Conservation (phyloP, 371 early-diverging fungal species). For the Polyrhizophydium stewartii region DNA sequence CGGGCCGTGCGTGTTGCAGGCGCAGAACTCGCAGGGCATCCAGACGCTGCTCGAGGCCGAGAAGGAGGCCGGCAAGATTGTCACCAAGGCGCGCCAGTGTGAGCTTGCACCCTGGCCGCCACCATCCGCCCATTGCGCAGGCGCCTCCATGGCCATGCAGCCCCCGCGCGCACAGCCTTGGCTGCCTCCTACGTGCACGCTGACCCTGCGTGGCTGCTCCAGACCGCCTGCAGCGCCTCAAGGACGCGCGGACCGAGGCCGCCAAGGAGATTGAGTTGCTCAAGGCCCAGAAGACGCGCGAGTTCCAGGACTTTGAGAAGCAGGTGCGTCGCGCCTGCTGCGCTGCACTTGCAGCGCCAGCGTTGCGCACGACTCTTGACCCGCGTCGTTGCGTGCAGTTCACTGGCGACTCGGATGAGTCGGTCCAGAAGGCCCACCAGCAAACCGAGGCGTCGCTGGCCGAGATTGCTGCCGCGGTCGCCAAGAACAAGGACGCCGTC, state of each 20-base stretch:
- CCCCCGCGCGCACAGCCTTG: too few species aligned
- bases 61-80: constrained; percentile 77
- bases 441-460: constrained; percentile 77
- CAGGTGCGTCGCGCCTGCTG: constrained; percentile 48
- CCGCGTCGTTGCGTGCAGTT: background rate
- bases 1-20: too few species aligned
- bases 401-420: constrained; percentile 68
- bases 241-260: constrained; percentile 93
- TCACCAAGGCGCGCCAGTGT: constrained; percentile 90
- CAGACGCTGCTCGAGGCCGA: constrained; percentile 57
- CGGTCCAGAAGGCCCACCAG: constrained; percentile 59
- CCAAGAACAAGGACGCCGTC: constrained; percentile 67
- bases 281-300: constrained; percentile 77
- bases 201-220: too few species aligned
- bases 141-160: too few species aligned
- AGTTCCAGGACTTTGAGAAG: constrained; percentile 77
- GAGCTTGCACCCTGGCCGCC: too few species aligned
- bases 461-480: constrained; percentile 59
- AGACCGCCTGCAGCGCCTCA: constrained; percentile 90
- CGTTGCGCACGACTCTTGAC: background rate
- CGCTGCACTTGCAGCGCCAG: background rate
- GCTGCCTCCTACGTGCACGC: too few species aligned
- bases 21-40: constrained; percentile 38
- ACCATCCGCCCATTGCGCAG: too few species aligned
- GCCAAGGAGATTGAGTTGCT: constrained; percentile 86